Evolutionary conservation across 208 protist species (phyloP).

Genomic region (Lotmaria passim): DNA sequence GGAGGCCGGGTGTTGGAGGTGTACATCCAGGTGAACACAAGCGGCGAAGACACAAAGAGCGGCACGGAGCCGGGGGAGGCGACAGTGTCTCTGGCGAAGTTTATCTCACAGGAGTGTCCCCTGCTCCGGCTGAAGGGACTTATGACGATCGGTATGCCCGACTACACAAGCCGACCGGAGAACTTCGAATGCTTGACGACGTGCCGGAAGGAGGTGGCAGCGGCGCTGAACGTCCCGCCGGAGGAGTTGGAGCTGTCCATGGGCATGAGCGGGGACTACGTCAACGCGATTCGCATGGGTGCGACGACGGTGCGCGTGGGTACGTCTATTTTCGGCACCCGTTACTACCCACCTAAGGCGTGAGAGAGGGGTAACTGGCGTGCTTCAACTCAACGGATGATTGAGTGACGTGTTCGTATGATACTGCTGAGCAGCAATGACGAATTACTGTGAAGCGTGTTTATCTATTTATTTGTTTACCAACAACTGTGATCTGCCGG

Average conservation of each 20-base stretch:
- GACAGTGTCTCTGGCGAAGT: constrained; percentile 72
- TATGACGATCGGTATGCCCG: constrained; percentile 97
- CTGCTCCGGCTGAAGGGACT: constrained; percentile 90
- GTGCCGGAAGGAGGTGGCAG: constrained; percentile 70
- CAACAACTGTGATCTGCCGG: no score
- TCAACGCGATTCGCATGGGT: constrained; percentile 94
- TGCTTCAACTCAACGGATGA: no score
- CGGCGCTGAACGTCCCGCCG: constrained; percentile 46
- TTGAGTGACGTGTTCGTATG: no score
- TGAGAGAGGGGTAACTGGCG: neutral
- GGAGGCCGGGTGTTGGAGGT: constrained; percentile 71
- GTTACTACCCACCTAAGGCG: constrained; percentile 78
- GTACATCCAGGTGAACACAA: constrained; percentile 96
- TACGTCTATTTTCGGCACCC: constrained; percentile 93
- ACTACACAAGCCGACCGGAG: constrained; percentile 72
- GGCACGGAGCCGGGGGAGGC: constrained; percentile 74
- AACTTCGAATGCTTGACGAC: constrained; percentile 89
- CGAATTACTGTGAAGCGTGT: no score
- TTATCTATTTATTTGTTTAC: no score
- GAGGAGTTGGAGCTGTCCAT: constrained; percentile 92
- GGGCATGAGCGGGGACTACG: constrained; percentile 97
- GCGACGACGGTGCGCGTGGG: constrained; percentile 96
- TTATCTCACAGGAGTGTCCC: constrained; percentile 79
- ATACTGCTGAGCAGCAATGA: no score
- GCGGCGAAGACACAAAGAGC: constrained; percentile 93